Percentiles rank a stretch among this genome's conserved stretches.
phyloP scores from a whole-genome alignment of 768 basidiomycete genomes.

The Boletus coccyginus region DNA sequence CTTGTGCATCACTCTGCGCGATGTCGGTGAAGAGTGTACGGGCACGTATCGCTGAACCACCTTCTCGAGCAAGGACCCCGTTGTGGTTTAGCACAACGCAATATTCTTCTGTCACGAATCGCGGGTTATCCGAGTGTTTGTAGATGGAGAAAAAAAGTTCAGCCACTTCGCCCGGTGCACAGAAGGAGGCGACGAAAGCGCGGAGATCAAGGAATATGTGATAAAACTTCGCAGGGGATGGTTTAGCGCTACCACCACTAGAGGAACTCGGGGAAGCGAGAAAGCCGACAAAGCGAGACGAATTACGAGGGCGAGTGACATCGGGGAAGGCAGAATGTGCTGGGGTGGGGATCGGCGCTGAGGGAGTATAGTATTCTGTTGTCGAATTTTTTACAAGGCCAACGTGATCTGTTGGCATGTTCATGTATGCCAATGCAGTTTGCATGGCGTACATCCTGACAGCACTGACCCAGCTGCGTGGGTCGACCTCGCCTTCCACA shows the following conservation, averaged over 20 bases:
- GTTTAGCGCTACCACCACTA: conserved; percentile 23
- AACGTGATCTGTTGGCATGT: conserved; percentile 42
- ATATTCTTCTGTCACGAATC: conserved; percentile 93
- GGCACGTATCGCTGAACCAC: conserved; percentile 53
- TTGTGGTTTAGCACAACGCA: conserved; percentile 89
- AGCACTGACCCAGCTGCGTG: conserved; percentile 83
- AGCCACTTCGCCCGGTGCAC: conserved; percentile 86
- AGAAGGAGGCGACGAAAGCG: conserved; percentile 89
- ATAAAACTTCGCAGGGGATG: conserved; percentile 69
- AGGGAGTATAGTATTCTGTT: conserved; percentile 42
- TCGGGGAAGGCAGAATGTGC: conserved; percentile 76
- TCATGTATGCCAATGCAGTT: conserved; percentile 73
- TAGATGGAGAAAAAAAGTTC: conserved; percentile 94
- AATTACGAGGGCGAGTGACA: conserved; percentile 24
- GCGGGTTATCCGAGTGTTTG: conserved; percentile 68
- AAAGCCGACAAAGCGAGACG: conserved; percentile 36
- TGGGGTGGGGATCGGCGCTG: conserved; percentile 53
- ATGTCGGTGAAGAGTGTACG: conserved; percentile 90
- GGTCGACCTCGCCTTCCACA: conserved; percentile 77
- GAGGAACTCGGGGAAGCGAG: conserved; percentile 21
- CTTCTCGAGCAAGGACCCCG: conserved; percentile 81
- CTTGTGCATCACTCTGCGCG: conserved; percentile 80
- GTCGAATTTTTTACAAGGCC: conserved; percentile 32
- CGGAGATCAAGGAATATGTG: conserved; percentile 90
- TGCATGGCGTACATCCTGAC: conserved; percentile 93